These are phyloP conservation scores for Ilex paraguariensis DNA, from an alignment of 305 asterid species.

Conservation along the genomic window DNA sequence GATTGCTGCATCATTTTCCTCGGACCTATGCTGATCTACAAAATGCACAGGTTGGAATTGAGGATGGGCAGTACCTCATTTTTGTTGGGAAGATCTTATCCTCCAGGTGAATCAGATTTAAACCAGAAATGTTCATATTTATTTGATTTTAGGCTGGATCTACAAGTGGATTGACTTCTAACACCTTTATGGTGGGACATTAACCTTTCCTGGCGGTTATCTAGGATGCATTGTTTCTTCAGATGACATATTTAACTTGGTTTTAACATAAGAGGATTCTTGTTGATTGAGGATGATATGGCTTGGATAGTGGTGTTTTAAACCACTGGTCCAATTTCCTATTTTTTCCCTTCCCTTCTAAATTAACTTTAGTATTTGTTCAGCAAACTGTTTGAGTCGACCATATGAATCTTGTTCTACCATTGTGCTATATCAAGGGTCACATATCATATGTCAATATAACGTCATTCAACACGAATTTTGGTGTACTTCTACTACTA, in stretches of 20 bases:
- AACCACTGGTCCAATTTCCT: neutral
- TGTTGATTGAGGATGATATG: neutral
- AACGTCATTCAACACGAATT: too few relatives aligned
- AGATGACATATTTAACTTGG: neutral
- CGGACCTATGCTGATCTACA: slow-evolving; percentile 92
- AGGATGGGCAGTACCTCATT: slow-evolving; percentile 81
- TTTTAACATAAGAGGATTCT: neutral
- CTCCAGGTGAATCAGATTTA: slow-evolving; percentile 48
- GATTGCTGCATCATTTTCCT: slow-evolving; percentile 89
- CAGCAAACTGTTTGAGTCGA: too few relatives aligned
- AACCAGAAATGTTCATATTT: neutral
- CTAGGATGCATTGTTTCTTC: neutral
- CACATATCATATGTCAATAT: too few relatives aligned
- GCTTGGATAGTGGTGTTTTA: neutral
- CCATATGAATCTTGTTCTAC: too few relatives aligned
- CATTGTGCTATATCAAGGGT: too few relatives aligned
- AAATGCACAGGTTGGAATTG: slow-evolving; percentile 78
- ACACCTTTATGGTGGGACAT: too few relatives aligned
- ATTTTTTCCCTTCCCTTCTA: neutral
- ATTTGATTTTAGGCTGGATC: neutral
- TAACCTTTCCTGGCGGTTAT: neutral
- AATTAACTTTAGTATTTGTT: too few relatives aligned
- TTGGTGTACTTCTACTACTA: too few relatives aligned
- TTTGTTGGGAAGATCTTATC: slow-evolving; percentile 79
- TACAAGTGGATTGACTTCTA: neutral